Evolutionary conservation across 2,329 filamentous ascomycete species (phyloP).

Genomic region (Diaporthe nobilis): DNA sequence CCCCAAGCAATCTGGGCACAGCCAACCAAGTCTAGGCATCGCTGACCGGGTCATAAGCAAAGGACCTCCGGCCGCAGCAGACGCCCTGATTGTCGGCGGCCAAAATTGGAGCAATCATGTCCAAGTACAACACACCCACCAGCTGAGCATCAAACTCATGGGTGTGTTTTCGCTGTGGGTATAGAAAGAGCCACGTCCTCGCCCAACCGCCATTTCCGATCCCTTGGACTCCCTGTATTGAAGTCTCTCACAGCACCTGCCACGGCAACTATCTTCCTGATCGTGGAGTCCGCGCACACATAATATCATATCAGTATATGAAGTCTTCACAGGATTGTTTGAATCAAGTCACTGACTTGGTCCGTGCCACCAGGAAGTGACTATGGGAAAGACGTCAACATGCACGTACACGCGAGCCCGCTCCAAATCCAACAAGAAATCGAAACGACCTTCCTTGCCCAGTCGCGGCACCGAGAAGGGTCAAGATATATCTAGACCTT

Average conservation of each 20-base stretch:
- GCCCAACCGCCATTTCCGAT: not conserved
- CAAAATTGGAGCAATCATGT: not conserved
- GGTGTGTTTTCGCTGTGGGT: not conserved
- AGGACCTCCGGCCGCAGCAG: not conserved
- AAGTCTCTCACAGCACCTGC: not conserved
- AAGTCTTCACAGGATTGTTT: not conserved
- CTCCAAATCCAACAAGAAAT: not conserved
- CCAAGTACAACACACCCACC: no score
- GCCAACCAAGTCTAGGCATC: not conserved
- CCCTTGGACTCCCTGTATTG: not conserved
- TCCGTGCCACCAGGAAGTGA: not conserved
- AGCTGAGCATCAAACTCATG: no score
- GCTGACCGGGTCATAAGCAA: not conserved
- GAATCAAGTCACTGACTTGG: not conserved
- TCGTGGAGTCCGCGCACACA: not conserved
- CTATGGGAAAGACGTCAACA: not conserved
- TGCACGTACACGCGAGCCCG: not conserved
- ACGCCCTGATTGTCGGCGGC: not conserved
- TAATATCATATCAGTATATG: not conserved
- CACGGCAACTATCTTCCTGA: not conserved
- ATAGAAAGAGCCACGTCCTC: not conserved
- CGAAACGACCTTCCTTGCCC: not conserved
- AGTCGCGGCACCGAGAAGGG: no score
- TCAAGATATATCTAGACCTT: no score
- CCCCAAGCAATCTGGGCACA: not conserved